Conservation (phyloP, 352 stramenopile genomes). For the Phytopythium delawarense region DNA sequence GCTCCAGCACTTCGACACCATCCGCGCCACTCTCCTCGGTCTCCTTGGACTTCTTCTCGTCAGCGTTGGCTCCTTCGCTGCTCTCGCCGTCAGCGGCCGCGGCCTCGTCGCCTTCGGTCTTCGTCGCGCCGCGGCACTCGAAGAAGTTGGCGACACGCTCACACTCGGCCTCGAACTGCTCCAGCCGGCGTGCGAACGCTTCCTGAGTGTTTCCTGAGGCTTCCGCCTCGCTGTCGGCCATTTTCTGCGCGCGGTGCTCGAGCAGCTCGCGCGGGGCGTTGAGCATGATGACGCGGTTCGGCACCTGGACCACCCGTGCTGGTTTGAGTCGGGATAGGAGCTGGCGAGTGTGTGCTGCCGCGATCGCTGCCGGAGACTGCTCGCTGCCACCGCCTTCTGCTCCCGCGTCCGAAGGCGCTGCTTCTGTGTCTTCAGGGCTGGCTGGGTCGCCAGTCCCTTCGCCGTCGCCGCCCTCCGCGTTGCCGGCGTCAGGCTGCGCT, state of each 20-base stretch:
- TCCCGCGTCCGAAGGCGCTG: conserved; percentile 8
- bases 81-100: not conserved
- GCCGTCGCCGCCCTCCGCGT: conserved; percentile 19
- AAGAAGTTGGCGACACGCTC: conserved; percentile 63
- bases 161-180: conserved; percentile 40
- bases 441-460: conserved; percentile 16
- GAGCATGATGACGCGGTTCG: conserved; percentile 73
- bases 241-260: conserved; percentile 45
- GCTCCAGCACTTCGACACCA: conserved; percentile 65
- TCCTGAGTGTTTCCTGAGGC: conserved; percentile 59
- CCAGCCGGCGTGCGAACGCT: conserved; percentile 43
- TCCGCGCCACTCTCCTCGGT: conserved; percentile 9
- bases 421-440: conserved; percentile 4
- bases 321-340: conserved; percentile 42
- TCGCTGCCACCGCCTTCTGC: conserved; percentile 7
- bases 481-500: conserved; percentile 10
- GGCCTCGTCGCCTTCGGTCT: not conserved
- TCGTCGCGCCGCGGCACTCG: conserved; percentile 20
- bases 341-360: conserved; percentile 33
- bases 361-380: conserved; percentile 5
- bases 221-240: conserved; percentile 53
- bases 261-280: conserved; percentile 42
- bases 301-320: conserved; percentile 29
- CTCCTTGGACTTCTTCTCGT: not conserved
- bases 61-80: conserved; percentile 3